These are phyloP conservation scores for Craterostigma plantagineum DNA, from an alignment of 257 asterid species.

Conservation along the genomic window DNA sequence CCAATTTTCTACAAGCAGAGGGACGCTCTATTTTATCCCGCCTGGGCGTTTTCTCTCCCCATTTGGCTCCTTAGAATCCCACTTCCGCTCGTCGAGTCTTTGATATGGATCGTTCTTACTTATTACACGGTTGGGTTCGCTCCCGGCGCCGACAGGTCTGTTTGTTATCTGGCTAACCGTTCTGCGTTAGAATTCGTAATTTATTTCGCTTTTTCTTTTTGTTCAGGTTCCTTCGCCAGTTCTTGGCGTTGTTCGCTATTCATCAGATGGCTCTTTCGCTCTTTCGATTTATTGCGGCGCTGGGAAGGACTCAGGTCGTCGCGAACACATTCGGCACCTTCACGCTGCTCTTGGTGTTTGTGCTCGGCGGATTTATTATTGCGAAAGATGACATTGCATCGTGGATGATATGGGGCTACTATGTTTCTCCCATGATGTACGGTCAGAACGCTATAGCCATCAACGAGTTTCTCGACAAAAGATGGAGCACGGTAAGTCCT, in stretches of 20 bases:
- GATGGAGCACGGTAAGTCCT: conserved; percentile 66
- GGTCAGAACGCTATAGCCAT: conserved; percentile 86
- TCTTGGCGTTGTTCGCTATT: conserved; percentile 63
- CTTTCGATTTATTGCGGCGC: conserved; percentile 60
- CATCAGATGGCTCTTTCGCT: conserved; percentile 94
- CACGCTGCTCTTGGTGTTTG: conserved; percentile 68
- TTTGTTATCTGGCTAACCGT: too few species aligned
- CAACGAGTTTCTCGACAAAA: conserved; percentile 59
- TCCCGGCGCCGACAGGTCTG: conserved; percentile 64
- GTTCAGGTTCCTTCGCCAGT: conserved; percentile 72
- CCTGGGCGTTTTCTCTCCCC: conserved; percentile 94
- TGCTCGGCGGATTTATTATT: conserved; percentile 82
- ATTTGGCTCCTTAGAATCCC: conserved; percentile 83
- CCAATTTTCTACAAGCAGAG: conserved; percentile 88
- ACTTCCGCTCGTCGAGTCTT: conserved; percentile 65
- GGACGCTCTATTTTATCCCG: conserved; percentile 74
- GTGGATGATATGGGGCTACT: conserved; percentile 95
- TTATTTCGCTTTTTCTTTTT: background rate
- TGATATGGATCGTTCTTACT: conserved; percentile 74
- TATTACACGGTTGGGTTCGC: conserved; percentile 93
- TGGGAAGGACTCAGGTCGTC: conserved; percentile 76
- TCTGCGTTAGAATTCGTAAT: too few species aligned
- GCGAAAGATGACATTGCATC: conserved; percentile 60
- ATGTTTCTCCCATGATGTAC: conserved; percentile 78
- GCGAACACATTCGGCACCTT: conserved; percentile 75